Evolutionary conservation across 331 rosid species (phyloP).

Genomic region (Ulmus americana): DNA sequence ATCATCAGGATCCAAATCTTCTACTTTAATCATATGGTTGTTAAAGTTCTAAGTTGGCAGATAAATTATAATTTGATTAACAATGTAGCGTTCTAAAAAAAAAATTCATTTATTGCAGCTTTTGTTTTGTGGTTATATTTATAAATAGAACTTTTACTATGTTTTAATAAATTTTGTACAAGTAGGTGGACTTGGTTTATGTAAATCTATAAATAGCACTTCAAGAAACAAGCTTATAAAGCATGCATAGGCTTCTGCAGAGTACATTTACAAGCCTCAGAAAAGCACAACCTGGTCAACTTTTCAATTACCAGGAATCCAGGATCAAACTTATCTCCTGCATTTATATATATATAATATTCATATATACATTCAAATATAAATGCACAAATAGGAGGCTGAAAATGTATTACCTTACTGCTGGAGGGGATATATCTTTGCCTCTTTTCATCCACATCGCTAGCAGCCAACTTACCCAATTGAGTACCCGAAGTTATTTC

Average conservation of each 20-base stretch:
- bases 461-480: slow-evolving; percentile 11
- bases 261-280: background rate
- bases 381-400: no score
- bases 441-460: slow-evolving; percentile 14
- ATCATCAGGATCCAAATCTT: background rate
- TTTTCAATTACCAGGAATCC: background rate
- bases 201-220: no score
- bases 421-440: slow-evolving; percentile 6
- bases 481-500: slow-evolving; percentile 1
- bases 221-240: background rate
- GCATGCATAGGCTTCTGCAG: background rate
- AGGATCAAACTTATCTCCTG: background rate
- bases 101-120: background rate
- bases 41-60: background rate
- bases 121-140: background rate
- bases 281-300: background rate
- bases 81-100: background rate
- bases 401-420: slow-evolving; percentile 12
- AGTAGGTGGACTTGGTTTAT: no score
- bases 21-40: background rate
- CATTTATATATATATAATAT: background rate
- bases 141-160: background rate
- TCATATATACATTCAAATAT: no score
- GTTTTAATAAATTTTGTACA: no score
- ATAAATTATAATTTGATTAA: background rate